Evolutionary conservation across 1,139 yeast species (phyloP).

Genomic region (Blastobotrys illinoisensis): DNA sequence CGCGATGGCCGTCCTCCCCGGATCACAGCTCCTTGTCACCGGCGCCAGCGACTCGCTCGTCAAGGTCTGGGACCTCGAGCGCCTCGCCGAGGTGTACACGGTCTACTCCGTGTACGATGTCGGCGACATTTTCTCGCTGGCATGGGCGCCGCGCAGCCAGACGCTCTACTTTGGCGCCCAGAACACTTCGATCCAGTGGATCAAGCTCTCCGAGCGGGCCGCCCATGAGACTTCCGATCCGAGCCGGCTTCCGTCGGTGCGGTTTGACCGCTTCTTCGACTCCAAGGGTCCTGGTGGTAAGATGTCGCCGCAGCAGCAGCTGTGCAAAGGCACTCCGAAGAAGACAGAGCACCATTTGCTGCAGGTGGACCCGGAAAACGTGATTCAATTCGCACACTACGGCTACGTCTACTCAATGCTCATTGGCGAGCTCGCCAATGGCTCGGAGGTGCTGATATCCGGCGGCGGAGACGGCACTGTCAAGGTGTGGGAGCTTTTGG

Average conservation of each 20-base stretch:
- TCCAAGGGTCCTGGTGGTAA: slow-evolving; percentile 81
- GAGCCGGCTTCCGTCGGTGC: slow-evolving; percentile 61
- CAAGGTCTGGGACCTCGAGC: slow-evolving; percentile 66
- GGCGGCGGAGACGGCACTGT: slow-evolving; percentile 92
- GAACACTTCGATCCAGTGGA: slow-evolving; percentile 81
- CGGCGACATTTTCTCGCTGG: slow-evolving; percentile 86
- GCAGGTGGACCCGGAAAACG: slow-evolving; percentile 63
- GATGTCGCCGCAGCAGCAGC: slow-evolving; percentile 32
- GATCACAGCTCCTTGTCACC: slow-evolving; percentile 62
- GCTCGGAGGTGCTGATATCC: slow-evolving; percentile 43
- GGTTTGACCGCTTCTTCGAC: slow-evolving; percentile 86
- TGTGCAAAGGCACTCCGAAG: slow-evolving; percentile 5
- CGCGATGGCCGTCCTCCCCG: slow-evolving; percentile 53
- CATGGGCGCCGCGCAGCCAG: slow-evolving; percentile 56
- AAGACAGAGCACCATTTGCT: slow-evolving; percentile 35
- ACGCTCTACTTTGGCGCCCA: slow-evolving; percentile 85
- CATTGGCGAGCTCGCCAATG: slow-evolving; percentile 29
- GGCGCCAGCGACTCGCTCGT: slow-evolving; percentile 90
- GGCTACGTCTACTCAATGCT: slow-evolving; percentile 80
- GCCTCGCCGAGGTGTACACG: slow-evolving; percentile 45
- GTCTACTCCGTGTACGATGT: slow-evolving; percentile 81
- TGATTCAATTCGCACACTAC: slow-evolving; percentile 78
- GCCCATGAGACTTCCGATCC: slow-evolving; percentile 33
- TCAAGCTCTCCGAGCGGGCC: slow-evolving; percentile 38
- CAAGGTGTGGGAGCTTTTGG: slow-evolving; percentile 56